Percentiles rank a stretch among this genome's conserved stretches.
These are phyloP conservation scores for Tetraselmis chui DNA, from an alignment of 139 green algal genomes.

Conservation along the genomic window DNA sequence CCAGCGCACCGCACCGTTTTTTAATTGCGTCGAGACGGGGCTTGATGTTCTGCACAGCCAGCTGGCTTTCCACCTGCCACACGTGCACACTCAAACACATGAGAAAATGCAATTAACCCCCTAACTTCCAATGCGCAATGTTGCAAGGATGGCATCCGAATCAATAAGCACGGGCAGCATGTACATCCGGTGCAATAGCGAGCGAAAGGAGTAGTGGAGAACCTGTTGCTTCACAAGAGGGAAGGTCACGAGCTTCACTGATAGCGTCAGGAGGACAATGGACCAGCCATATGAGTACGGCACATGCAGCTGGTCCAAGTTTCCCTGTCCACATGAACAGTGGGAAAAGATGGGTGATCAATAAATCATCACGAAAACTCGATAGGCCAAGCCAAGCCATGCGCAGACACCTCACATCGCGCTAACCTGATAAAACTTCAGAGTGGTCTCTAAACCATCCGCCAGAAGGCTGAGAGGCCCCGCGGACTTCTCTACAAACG, in stretches of 20 bases:
- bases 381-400: too few species aligned
- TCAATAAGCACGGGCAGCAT: too few species aligned
- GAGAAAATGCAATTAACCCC: too few species aligned
- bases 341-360: too few species aligned
- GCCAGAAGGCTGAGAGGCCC: background rate
- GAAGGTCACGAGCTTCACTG: conserved; percentile 57
- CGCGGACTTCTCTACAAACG: background rate
- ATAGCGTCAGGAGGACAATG: conserved; percentile 67
- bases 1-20: conserved; percentile 18
- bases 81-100: too few species aligned
- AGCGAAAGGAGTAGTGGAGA: too few species aligned
- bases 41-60: conserved; percentile 79
- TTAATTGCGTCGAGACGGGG: conserved; percentile 87
- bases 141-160: too few species aligned
- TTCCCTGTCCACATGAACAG: too few species aligned
- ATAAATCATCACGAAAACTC: too few species aligned
- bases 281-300: conserved; percentile 74
- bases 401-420: too few species aligned
- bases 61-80: conserved; percentile 68
- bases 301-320: conserved; percentile 49
- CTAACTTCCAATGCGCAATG: too few species aligned
- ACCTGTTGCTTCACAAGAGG: conserved; percentile 72
- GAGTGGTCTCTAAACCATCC: background rate
- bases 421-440: background rate
- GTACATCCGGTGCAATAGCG: too few species aligned